Evolutionary conservation across 768 basidiomycete species (phyloP).

Genomic region (Chalciporus chontae): DNA sequence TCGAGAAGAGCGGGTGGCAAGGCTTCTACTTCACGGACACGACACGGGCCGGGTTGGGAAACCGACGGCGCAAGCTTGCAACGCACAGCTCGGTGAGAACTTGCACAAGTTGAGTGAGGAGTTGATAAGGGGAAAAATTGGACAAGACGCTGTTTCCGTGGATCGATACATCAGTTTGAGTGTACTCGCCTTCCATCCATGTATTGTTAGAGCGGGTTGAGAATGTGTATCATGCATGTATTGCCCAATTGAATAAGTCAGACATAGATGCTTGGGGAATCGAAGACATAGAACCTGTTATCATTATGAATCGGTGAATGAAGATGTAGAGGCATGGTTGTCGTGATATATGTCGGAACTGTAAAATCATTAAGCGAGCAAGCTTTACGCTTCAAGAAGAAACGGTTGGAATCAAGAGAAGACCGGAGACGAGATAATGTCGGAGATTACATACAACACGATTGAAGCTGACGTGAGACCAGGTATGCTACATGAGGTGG

Average conservation of each 20-base stretch:
- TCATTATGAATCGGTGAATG: background rate
- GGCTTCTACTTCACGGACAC: conserved; percentile 23
- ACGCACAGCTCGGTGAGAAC: conserved; percentile 24
- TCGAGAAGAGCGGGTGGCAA: conserved; percentile 22
- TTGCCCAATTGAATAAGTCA: background rate
- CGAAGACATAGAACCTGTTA: conserved; percentile 1
- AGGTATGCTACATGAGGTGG: conserved; percentile 25
- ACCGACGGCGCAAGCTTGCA: conserved; percentile 21
- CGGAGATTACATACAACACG: conserved; percentile 16
- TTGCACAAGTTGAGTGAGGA: conserved; percentile 32
- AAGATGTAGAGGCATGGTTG: background rate
- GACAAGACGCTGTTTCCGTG: conserved; percentile 24
- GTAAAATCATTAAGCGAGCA: background rate
- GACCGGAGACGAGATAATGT: background rate
- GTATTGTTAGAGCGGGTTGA: background rate
- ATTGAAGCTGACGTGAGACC: background rate
- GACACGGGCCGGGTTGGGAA: conserved; percentile 7
- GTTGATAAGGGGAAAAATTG: conserved; percentile 23
- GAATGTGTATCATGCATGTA: background rate
- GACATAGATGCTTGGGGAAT: background rate
- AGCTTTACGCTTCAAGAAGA: background rate
- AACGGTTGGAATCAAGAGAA: background rate
- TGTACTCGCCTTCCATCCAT: background rate
- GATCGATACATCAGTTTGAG: conserved; percentile 9
- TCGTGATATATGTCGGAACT: background rate